Conservation (phyloP, 352 stramenopile species). For the Halophytophthora polymorphica region DNA sequence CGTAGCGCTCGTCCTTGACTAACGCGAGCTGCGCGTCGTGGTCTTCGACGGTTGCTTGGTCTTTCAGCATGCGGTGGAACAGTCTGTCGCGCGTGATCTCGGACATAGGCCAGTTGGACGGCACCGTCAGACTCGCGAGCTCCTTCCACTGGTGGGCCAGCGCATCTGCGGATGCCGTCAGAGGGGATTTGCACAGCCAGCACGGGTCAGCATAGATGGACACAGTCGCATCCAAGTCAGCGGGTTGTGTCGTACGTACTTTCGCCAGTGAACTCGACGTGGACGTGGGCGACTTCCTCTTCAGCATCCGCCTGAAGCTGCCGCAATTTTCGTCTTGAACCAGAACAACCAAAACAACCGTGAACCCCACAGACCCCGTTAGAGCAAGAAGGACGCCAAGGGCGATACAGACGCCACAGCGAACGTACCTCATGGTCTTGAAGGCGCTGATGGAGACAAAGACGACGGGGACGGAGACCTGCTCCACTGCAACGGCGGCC, state of each 20-base stretch:
- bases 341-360: neutral
- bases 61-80: slow-evolving; percentile 74
- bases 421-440: slow-evolving; percentile 22
- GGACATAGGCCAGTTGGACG: slow-evolving; percentile 50
- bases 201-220: slow-evolving; percentile 1
- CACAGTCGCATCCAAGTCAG: neutral
- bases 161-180: slow-evolving; percentile 29
- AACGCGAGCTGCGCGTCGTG: slow-evolving; percentile 43
- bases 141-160: slow-evolving; percentile 64
- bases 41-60: slow-evolving; percentile 41
- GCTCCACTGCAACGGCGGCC: slow-evolving; percentile 18
- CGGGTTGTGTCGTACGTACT: slow-evolving; percentile 31
- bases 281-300: slow-evolving; percentile 32
- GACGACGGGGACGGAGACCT: slow-evolving; percentile 40
- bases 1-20: slow-evolving; percentile 44
- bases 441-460: slow-evolving; percentile 41
- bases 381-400: neutral
- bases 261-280: slow-evolving; percentile 61
- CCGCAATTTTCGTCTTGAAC: slow-evolving; percentile 20
- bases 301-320: slow-evolving; percentile 16
- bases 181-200: neutral
- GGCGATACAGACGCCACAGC: neutral
- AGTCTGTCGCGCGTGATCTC: slow-evolving; percentile 43
- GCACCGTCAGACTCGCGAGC: slow-evolving; percentile 41
- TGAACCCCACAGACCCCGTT: neutral